Conservation (phyloP, 2,329 filamentous ascomycete genomes). For the Tolypocladium pustulatum region DNA sequence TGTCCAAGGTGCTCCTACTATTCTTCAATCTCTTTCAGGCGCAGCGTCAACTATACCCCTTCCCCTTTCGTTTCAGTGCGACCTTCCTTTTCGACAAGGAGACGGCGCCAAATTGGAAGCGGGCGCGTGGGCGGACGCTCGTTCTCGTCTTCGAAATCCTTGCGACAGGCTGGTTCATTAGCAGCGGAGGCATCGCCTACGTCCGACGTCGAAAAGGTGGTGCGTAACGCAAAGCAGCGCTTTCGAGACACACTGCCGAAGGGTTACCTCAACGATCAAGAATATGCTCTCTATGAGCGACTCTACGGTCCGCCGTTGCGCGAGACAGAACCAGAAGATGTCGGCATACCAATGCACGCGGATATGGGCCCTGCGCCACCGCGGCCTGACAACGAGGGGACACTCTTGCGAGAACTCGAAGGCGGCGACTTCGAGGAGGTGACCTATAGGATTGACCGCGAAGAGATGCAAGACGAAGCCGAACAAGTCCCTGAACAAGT, state of each 20-base stretch:
- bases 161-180: slow-evolving; percentile 9
- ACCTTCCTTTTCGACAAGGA: neutral
- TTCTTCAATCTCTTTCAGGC: slow-evolving; percentile 6
- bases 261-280: slow-evolving; percentile 56
- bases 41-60: slow-evolving; percentile 2
- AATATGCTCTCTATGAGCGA: slow-evolving; percentile 66
- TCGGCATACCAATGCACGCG: slow-evolving; percentile 34
- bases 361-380: slow-evolving; percentile 19
- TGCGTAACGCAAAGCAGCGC: slow-evolving; percentile 59
- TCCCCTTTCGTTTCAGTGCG: neutral
- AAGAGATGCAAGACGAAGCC: slow-evolving; percentile 1
- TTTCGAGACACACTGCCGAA: slow-evolving; percentile 71
- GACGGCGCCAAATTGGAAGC: neutral
- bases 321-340: slow-evolving; percentile 48
- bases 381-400: slow-evolving; percentile 21
- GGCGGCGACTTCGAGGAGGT: slow-evolving; percentile 54
- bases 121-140: slow-evolving; percentile 11
- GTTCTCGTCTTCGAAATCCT: slow-evolving; percentile 17
- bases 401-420: slow-evolving; percentile 43
- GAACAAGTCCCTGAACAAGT: slow-evolving; percentile 2
- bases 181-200: neutral
- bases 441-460: slow-evolving; percentile 27
- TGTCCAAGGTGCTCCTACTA: slow-evolving; percentile 16
- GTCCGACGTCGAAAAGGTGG: slow-evolving; percentile 47
- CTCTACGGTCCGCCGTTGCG: slow-evolving; percentile 69